phyloP scores from a whole-genome alignment of 495 filamentous ascomycete genomes.

The Penicillium diatomitis region DNA sequence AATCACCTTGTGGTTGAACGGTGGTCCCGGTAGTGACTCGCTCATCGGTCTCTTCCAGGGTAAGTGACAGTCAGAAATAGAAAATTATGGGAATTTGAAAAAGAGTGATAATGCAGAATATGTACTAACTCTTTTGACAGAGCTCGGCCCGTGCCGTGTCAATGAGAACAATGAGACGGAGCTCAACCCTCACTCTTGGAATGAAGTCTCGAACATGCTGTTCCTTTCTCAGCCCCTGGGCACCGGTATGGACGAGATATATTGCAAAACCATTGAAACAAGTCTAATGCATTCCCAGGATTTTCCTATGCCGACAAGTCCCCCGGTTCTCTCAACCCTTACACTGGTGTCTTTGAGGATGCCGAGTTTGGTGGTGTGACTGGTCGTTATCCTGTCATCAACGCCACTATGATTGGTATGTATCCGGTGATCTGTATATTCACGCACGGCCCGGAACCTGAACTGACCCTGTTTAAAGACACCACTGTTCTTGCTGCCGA shows the following conservation, averaged over 20 bases:
- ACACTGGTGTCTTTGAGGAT: conserved; percentile 37
- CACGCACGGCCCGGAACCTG: neutral
- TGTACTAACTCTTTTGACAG: conserved; percentile 15
- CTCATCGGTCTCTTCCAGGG: conserved; percentile 64
- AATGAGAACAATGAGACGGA: conserved; percentile 42
- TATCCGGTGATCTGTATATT: neutral
- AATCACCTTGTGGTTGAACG: conserved; percentile 44
- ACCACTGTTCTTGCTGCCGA: conserved; percentile 46
- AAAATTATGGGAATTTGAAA: no score
- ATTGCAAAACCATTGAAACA: neutral
- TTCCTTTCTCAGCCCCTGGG: conserved; percentile 64
- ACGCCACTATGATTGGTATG: conserved; percentile 33
- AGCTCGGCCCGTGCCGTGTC: conserved; percentile 51
- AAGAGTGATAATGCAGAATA: no score
- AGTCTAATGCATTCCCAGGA: conserved; percentile 13
- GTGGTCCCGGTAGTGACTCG: conserved; percentile 51
- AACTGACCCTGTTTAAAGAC: conserved; percentile 12
- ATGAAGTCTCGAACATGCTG: conserved; percentile 63
- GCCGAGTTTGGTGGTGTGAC: conserved; percentile 29
- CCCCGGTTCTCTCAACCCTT: conserved; percentile 32
- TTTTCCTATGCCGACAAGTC: conserved; percentile 46
- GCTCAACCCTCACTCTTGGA: conserved; percentile 59
- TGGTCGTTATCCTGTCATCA: conserved; percentile 40
- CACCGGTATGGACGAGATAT: conserved; percentile 23
- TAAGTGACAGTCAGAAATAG: conserved; percentile 12